Percentiles rank a stretch among this genome's conserved stretches.
Conservation (phyloP, 352 stramenopile species). For the Phytophthora podocarpi region DNA sequence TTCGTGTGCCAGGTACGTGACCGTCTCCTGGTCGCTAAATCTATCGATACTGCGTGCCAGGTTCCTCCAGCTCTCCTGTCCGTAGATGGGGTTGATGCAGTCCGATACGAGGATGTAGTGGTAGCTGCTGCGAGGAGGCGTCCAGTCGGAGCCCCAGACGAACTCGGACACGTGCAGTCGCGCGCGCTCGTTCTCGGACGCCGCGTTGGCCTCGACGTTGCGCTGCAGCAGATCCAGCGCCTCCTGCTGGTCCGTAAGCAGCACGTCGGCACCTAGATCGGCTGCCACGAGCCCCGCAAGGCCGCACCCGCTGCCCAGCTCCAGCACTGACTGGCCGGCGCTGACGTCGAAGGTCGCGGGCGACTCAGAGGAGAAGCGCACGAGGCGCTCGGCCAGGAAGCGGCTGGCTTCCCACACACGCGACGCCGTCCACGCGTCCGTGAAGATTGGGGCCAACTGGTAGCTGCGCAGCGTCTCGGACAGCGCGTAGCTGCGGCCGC, state of each 20-base stretch:
- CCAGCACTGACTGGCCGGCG: constrained; percentile 52
- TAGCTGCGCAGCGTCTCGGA: constrained; percentile 79
- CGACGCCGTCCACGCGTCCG: constrained; percentile 81
- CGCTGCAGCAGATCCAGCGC: constrained; percentile 68
- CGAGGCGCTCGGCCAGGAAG: constrained; percentile 71
- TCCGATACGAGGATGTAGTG: constrained; percentile 82
- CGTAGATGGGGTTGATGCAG: constrained; percentile 90
- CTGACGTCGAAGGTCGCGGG: constrained; percentile 23
- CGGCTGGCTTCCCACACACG: constrained; percentile 74
- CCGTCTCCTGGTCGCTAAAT: constrained; percentile 54
- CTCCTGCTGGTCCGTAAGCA: constrained; percentile 77
- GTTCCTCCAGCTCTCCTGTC: constrained; percentile 76
- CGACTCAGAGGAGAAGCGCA: constrained; percentile 36
- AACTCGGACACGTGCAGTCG: constrained; percentile 62
- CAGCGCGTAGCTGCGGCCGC: constrained; percentile 55
- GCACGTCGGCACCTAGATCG: constrained; percentile 61
- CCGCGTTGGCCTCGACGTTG: constrained; percentile 61
- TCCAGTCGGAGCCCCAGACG: constrained; percentile 54
- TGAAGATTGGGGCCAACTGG: constrained; percentile 82
- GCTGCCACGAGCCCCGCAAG: constrained; percentile 74
- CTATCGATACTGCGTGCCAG: constrained; percentile 68
- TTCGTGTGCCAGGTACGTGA: constrained; percentile 79
- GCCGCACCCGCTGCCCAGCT: constrained; percentile 81
- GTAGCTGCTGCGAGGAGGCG: constrained; percentile 39
- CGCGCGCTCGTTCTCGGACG: constrained; percentile 35